Evolutionary conservation across 768 basidiomycete species (phyloP), one percentile per base, ranked within the genome.

Genomic region (Pleurotus tuoliensis): DNA sequence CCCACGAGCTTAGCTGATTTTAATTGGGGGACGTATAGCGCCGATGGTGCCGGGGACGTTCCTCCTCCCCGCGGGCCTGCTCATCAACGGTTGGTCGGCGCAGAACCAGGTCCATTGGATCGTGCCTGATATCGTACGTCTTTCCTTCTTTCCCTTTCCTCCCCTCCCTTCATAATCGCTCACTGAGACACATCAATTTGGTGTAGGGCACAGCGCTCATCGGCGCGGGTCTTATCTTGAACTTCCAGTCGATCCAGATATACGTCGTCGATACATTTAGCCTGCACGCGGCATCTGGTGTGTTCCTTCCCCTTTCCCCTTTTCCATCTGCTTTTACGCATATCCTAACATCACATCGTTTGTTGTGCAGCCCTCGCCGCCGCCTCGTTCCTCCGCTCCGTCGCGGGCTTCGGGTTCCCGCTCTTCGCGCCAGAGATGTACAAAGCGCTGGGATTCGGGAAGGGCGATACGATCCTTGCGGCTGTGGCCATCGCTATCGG

Each of bases 341-440:
- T 20, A 20, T 20, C 20, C 16, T 37, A 27, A 13, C 27, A 2
- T 12, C 40, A 16, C 9, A 20, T 37, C 27, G 13, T 16, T 5
- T 5, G 5, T 24, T 5, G 9, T 4, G 46, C 48, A 81, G 84
- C 87, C 2, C 69, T 91, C 8, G 87, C 87, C 0, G 86, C 87
- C 0, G 81, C 82, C 16, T 71, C 83, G 0, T 86, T 69, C 64
- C 64, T 89, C 12, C 82, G 90, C 20, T 82, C 84, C 0, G 55
- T 89, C 0, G 80, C 82, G 1, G 90, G 89, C 0, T 90, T 88
- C 50, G 83, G 79, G 1, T 90, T 92, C 64, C 90, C 90, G 1
- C 70, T 92, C n/a, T 91, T 91, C 60, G 86, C 83, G 2, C 82
- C 86, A n/a, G 72, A 78, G 38, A 86, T 90, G 82, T 90, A 80